Evolutionary conservation across 495 filamentous ascomycete genomes (phyloP), one percentile per base, ranked within the genome.

Genomic region (Xylaria nigripes): DNA sequence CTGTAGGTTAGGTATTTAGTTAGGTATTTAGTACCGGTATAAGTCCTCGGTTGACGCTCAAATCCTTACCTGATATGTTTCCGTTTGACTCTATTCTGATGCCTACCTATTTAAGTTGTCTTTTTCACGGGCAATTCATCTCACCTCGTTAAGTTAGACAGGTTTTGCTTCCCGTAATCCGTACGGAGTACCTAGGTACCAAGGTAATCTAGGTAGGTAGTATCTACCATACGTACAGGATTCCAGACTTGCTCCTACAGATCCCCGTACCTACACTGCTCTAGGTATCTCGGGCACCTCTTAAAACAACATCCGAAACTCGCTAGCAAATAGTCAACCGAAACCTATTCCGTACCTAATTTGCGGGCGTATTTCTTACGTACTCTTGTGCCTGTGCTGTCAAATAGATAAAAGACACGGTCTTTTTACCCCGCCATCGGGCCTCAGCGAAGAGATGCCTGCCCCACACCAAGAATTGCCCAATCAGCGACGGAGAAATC

Each of bases 401-500:
- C 32, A 19, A n/a, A 55, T 55, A 46, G 53, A 36, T 27, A 50
- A 55, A 55, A 55, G 50, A 46, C 38, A 55, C 45, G 18, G 53
- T 50, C 45, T 15, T 9, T 25, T 18, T 55, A 55, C 53, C 53
- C 53, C 53, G 43, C 53, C 53, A 55, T 42, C 27, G 21, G 27
- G 38, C 9, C 25, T 46, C 53, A 50, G 38, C n/a, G 24, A 21
- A 44, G 25, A 44, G 38, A n/a, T n/a, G n/a, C 21, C 23, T 9
- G 34, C 45, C 27, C 9, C 24, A 22, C 34, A 48, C 36, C 45
- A 34, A 48, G 52, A 45, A 51, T 50, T 56, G 54, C 19, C 48
- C 57, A 63, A 61, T 56, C 56, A 60, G 43, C 55, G 50, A 24
- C 55, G 44, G 50, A 44, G 21, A 38, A 40, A 52, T 44, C 61